Evolutionary conservation across 2,329 filamentous ascomycete genomes (phyloP), one percentile per base, ranked within the genome.

Genomic region (Scedosporium minutisporum): DNA sequence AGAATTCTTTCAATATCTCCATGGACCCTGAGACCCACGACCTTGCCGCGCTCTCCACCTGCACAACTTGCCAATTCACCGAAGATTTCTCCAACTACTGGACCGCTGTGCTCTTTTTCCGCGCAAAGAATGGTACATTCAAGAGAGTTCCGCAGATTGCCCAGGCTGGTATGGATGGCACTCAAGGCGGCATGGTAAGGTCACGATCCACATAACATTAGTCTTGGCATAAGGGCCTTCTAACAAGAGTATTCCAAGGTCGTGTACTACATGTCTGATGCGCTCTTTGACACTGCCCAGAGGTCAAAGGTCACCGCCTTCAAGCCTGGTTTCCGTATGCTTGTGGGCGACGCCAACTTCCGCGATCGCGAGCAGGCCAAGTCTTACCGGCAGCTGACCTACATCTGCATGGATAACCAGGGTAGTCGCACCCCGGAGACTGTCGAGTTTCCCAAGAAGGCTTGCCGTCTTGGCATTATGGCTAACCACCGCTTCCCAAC

Each of bases 251-350:
- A 16, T 10, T 21, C 3, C 21, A 14, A 71, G 72, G 69, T 74
- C 41, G 77, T 80, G 42, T 80, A 80, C 70, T 80, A 80, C 68
- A 78, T 80, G 74, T 69, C 68, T 3, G 73, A 76, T 65, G 74
- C 73, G 9, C 69, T 76, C 7, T 70, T 74, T 65, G 71, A 74
- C 66, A 73, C 72, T 25, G 71, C 73, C 58, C 68, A 75, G 65
- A 69, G 65, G 18, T 41, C 70, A 3, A 73, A 70, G 6, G 76
- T 78, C 16, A 78, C 76, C 1, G 76, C 76, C 21, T 79, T 79
- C 71, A 77, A 77, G 69, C 73, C 75, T 65, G 81, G 72, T 27
- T 80, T 80, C 72, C 77, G 77, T 65, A 79, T 80, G 77, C 74
- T 80, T 16, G 74, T 78, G 55, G 77, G 77, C 64, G 73, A 80